Conservation (phyloP, 2,329 filamentous ascomycete species). For the Nectriaceae sp. region DNA sequence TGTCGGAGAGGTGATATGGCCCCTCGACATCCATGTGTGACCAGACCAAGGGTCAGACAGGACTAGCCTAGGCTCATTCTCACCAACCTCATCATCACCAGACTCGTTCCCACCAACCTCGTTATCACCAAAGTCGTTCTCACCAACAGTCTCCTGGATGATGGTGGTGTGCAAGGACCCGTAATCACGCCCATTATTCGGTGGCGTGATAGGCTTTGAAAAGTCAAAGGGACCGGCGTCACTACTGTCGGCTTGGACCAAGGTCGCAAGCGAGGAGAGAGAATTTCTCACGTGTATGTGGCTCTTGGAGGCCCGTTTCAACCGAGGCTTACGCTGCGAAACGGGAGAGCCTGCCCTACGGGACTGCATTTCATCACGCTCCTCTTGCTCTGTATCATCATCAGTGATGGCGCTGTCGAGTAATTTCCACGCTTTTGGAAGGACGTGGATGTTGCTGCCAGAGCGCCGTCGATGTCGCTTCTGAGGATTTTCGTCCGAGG, state of each 20-base stretch:
- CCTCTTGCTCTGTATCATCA: slow-evolving; percentile 47
- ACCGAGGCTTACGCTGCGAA: slow-evolving; percentile 39
- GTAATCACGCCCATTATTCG: slow-evolving; percentile 1
- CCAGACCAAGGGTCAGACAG: slow-evolving; percentile 13
- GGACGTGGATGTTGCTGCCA: slow-evolving; percentile 48
- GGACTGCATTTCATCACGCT: slow-evolving; percentile 43
- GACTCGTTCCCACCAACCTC: background rate
- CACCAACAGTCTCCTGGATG: background rate
- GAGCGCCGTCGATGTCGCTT: slow-evolving; percentile 50
- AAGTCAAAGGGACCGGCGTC: slow-evolving; percentile 36
- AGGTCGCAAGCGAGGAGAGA: slow-evolving; percentile 16
- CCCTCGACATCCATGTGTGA: slow-evolving; percentile 8
- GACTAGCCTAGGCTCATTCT: slow-evolving; percentile 10
- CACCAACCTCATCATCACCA: slow-evolving; percentile 1
- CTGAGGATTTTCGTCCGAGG: slow-evolving; percentile 30
- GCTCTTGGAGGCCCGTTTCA: slow-evolving; percentile 45
- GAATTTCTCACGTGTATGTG: slow-evolving; percentile 34
- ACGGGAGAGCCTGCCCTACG: slow-evolving; percentile 31
- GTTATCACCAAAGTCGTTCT: background rate
- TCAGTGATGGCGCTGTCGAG: slow-evolving; percentile 44
- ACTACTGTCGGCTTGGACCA: slow-evolving; percentile 16
- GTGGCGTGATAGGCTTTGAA: slow-evolving; percentile 35
- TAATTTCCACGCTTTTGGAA: slow-evolving; percentile 37
- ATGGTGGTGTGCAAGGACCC: background rate
- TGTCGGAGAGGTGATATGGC: slow-evolving; percentile 22